Conservation (phyloP, 2,329 filamentous ascomycete genomes). For the Xylariales sp. region DNA sequence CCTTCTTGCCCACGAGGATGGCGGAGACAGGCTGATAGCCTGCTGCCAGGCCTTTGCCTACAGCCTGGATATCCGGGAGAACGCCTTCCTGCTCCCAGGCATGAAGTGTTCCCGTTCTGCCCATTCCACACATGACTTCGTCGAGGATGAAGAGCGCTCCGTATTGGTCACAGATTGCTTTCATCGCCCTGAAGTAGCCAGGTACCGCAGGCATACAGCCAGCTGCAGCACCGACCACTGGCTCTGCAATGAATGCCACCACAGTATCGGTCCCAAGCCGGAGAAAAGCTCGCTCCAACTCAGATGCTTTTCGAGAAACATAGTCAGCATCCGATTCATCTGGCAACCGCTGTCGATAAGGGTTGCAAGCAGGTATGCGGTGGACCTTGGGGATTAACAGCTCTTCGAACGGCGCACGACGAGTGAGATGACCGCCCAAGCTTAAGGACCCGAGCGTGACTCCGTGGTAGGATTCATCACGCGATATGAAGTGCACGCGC, state of each 20-base stretch:
- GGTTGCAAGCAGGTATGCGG: constrained; percentile 58
- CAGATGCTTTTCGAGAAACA: constrained; percentile 51
- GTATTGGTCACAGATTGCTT: constrained; percentile 57
- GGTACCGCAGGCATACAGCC: constrained; percentile 58
- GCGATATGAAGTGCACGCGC: constrained; percentile 58
- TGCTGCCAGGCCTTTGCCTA: constrained; percentile 59
- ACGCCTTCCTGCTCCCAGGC: constrained; percentile 48
- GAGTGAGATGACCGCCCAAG: constrained; percentile 53
- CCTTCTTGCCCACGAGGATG: constrained; percentile 45
- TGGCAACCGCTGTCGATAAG: constrained; percentile 51
- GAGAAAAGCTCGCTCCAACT: constrained; percentile 60
- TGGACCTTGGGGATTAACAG: constrained; percentile 50
- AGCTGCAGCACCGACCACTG: constrained; percentile 59
- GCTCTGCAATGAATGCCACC: constrained; percentile 62
- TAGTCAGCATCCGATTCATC: constrained; percentile 51
- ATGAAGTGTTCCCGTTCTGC: constrained; percentile 46
- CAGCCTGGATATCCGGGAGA: constrained; percentile 54
- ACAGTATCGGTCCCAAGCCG: constrained; percentile 58
- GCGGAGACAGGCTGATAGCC: constrained; percentile 59
- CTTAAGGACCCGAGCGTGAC: constrained; percentile 60
- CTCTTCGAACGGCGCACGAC: constrained; percentile 53
- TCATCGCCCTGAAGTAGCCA: constrained; percentile 62
- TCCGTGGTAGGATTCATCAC: constrained; percentile 65
- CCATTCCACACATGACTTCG: constrained; percentile 56
- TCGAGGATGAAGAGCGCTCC: constrained; percentile 65